A percentile compares a stretch with the other conserved stretches of the same genome.
Evolutionary conservation across 805 yeast genomes (phyloP).

Genomic region (Torulaspora gathmanii): DNA sequence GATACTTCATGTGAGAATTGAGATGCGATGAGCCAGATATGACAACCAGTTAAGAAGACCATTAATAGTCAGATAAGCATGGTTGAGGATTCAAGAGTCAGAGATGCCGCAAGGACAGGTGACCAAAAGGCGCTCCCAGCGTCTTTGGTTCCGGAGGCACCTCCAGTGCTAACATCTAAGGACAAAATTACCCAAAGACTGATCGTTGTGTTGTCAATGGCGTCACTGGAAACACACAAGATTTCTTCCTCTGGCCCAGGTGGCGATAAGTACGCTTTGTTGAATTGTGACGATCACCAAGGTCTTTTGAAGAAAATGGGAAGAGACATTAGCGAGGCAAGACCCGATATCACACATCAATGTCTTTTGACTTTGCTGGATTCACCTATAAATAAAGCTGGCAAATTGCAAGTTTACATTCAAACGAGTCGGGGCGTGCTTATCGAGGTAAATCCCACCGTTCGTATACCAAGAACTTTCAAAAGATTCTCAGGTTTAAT

Average conservation of each 20-base stretch:
- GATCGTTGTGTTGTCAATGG: conserved; percentile 92
- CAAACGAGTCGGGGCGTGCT: conserved; percentile 94
- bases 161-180: conserved; percentile 70
- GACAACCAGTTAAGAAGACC: not conserved
- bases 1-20: not conserved
- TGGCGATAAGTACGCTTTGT: conserved; percentile 86
- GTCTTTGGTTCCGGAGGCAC: conserved; percentile 82
- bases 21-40: conserved; percentile 1
- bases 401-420: conserved; percentile 91
- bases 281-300: conserved; percentile 98
- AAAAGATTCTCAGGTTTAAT: conserved; percentile 95
- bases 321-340: conserved; percentile 93
- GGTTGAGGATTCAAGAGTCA: conserved; percentile 47
- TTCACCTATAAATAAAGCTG: conserved; percentile 98
- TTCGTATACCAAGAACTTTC: conserved; percentile 96
- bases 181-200: conserved; percentile 84
- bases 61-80: conserved; percentile 19
- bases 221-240: conserved; percentile 92
- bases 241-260: conserved; percentile 72
- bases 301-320: conserved; percentile 93
- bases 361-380: conserved; percentile 90
- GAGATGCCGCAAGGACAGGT: conserved; percentile 40
- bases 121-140: conserved; percentile 50
- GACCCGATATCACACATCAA: conserved; percentile 99
- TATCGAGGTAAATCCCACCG: conserved; percentile 92